Conservation (phyloP, 441 rosid genomes). For the Populus trichocarpa region DNA sequence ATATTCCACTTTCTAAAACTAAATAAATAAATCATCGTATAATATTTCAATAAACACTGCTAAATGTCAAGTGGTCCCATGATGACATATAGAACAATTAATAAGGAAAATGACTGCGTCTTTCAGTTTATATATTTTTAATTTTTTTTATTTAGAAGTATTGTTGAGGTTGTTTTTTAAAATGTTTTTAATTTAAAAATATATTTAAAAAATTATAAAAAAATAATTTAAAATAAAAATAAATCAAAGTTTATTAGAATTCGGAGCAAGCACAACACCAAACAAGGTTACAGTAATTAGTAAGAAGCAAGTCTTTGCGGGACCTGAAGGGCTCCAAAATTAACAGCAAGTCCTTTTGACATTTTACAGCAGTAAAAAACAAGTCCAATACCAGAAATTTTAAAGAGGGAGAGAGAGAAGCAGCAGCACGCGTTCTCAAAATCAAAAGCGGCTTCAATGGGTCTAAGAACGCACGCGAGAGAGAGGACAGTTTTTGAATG, state of each 20-base stretch:
- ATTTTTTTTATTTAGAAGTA: too few relatives aligned
- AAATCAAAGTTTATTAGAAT: too few relatives aligned
- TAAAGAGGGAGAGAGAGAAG: background rate
- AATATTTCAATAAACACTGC: background rate
- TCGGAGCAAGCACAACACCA: too few relatives aligned
- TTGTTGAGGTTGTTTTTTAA: too few relatives aligned
- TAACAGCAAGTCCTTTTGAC: background rate
- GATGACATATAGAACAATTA: background rate
- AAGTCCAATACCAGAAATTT: background rate
- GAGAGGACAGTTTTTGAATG: constrained; percentile 22
- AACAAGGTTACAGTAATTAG: too few relatives aligned
- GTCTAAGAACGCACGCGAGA: background rate
- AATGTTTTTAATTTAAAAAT: too few relatives aligned
- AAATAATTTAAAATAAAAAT: too few relatives aligned
- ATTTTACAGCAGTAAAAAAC: background rate
- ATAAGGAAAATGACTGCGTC: background rate
- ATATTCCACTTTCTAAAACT: too few relatives aligned
- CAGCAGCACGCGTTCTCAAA: constrained; percentile 38
- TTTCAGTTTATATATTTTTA: background rate
- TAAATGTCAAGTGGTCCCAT: background rate
- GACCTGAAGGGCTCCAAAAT: too few relatives aligned
- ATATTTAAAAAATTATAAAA: too few relatives aligned
- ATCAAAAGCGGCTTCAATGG: background rate
- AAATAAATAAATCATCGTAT: background rate
- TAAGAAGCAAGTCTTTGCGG: too few relatives aligned